Evolutionary conservation across 2,329 filamentous ascomycete genomes (phyloP), one percentile per base, ranked within the genome.

Genomic region (Neonectria faginata): DNA sequence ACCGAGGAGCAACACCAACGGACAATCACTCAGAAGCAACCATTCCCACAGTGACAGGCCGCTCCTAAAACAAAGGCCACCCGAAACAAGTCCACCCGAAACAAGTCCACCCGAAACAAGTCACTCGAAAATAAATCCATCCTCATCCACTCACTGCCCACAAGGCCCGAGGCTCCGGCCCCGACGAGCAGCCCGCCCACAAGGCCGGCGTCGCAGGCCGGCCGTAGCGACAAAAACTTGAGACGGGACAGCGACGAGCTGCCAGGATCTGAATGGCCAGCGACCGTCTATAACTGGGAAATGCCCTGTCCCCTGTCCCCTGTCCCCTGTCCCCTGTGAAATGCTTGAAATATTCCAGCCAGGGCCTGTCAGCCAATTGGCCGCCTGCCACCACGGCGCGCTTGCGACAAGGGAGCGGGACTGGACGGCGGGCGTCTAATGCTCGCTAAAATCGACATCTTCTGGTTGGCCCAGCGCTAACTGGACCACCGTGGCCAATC

Each of bases 401-500:
- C 70, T 73, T 73, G 68, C 60, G 67, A 68, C 59, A 53, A 44
- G 33, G 48, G 33, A 36, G 50, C 57, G 39, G 29, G 50, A n/a
- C 51, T 67, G 68, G 29, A 29, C 71, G 68, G 69, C 70, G 70
- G 70, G 65, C 58, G 45, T 64, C 60, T 62, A 51, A 31, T 20
- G 20, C 45, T 51, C 48, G 27, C 48, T 48, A 57, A 57, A 57
- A 39, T 55, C 3, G 3, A 4, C 22, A 5, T 4, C 22, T 25
- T 25, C 36, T 44, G 27, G 27, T 50, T 25, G 20, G 60, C 55
- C 50, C 53, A 60, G 64, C 68, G 68, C 70, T 64, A 68, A 58
- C 67, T 33, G 36, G 67, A 53, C 67, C 56, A 64, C 57, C 45
- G 64, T 53, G 57, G 54, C 70, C 70, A 72, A 72, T 72, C 63